Evolutionary conservation across 176 grass and related monocot species (phyloP).

Genomic region (Miscanthus lutarioriparius): DNA sequence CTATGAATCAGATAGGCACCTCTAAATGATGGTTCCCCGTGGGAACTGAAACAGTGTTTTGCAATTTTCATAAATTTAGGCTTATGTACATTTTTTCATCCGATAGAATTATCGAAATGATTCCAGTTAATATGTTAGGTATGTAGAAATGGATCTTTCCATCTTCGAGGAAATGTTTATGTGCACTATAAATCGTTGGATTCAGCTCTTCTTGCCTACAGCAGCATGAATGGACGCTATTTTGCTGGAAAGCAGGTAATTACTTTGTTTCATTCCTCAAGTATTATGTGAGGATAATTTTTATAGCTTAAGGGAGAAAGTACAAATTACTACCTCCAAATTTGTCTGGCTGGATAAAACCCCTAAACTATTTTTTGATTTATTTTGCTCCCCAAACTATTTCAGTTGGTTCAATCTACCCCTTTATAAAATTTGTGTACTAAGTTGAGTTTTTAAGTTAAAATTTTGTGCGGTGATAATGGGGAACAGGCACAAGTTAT

Average conservation of each 20-base stretch:
- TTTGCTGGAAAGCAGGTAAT: constrained; percentile 94
- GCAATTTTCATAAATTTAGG: constrained; percentile 6
- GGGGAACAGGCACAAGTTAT: neutral
- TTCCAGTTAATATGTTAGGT: constrained; percentile 56
- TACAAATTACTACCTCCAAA: neutral
- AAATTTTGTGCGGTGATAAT: neutral
- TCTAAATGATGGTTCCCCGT: neutral
- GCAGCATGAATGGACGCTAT: constrained; percentile 82
- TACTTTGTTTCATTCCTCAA: neutral
- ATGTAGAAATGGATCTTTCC: constrained; percentile 89
- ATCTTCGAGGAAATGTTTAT: constrained; percentile 96
- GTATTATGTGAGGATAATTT: neutral
- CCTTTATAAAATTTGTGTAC: neutral
- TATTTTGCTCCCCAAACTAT: neutral
- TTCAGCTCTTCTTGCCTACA: constrained; percentile 90
- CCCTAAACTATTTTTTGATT: too few relatives aligned
- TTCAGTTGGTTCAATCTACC: neutral
- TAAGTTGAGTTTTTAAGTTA: neutral
- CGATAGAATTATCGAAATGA: constrained; percentile 17
- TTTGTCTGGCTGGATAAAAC: neutral
- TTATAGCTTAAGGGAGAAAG: neutral
- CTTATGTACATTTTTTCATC: neutral
- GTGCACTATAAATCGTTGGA: constrained; percentile 90
- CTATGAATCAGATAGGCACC: constrained; percentile 6
- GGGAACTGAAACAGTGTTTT: constrained; percentile 17